phyloP scores from a whole-genome alignment of 495 filamentous ascomycete species.

The Neurospora cerealis region DNA sequence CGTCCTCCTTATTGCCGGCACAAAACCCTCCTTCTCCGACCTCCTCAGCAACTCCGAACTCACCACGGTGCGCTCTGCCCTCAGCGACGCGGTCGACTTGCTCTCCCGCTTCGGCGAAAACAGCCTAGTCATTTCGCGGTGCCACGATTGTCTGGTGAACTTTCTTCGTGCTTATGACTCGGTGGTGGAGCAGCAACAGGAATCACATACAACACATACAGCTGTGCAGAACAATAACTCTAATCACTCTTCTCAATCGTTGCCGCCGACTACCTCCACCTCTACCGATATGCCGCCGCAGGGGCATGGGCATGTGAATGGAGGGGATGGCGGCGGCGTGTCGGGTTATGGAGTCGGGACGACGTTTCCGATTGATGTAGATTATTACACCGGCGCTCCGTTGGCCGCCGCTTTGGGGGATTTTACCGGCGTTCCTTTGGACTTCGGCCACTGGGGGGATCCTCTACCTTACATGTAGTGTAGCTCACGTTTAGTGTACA shows the following conservation, averaged over 20 bases:
- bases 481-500: neutral
- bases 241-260: neutral
- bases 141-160: neutral
- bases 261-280: neutral
- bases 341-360: neutral
- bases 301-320: neutral
- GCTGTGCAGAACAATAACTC: neutral
- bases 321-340: neutral
- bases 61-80: neutral
- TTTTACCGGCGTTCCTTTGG: neutral
- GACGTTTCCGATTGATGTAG: neutral
- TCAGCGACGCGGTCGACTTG: neutral
- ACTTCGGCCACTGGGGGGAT: neutral
- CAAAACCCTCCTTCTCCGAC: neutral
- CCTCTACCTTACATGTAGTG: neutral
- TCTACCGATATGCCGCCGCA: neutral
- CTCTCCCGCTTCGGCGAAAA: neutral
- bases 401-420: neutral
- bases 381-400: neutral
- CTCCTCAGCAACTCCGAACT: neutral
- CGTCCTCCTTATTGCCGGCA: neutral
- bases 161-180: neutral
- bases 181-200: neutral
- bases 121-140: neutral
- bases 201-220: neutral